These are phyloP conservation scores for Globisporangium cederbergense DNA, from an alignment of 352 stramenopile species.

Conservation along the genomic window DNA sequence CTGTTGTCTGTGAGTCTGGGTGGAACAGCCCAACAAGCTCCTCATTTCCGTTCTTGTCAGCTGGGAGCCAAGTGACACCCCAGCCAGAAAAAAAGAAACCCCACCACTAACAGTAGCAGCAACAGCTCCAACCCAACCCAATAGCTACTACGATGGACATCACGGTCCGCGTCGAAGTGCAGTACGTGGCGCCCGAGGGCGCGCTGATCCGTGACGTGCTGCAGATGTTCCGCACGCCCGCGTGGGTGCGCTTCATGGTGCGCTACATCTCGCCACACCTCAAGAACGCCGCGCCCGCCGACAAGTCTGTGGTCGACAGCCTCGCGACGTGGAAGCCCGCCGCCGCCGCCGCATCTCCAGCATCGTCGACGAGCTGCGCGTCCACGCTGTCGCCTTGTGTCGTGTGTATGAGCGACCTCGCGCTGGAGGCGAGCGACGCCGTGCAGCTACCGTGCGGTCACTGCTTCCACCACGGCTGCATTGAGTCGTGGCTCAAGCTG, in stretches of 20 bases:
- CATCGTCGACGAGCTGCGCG: neutral
- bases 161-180: constrained; percentile 73
- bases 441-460: constrained; percentile 90
- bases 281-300: constrained; percentile 72
- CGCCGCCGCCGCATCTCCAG: neutral
- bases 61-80: constrained; percentile 3
- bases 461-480: constrained; percentile 91
- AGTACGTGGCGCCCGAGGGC: constrained; percentile 67
- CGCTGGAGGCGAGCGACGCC: constrained; percentile 56
- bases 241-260: constrained; percentile 85
- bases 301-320: constrained; percentile 63
- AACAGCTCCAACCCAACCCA: neutral
- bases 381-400: constrained; percentile 49
- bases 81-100: neutral
- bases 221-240: constrained; percentile 77
- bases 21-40: neutral
- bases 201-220: constrained; percentile 69
- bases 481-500: constrained; percentile 91
- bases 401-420: constrained; percentile 91
- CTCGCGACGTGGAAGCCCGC: constrained; percentile 28
- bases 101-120: neutral
- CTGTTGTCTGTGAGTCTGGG: neutral
- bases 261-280: constrained; percentile 83
- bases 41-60: constrained; percentile 15
- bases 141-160: constrained; percentile 50